phyloP scores from a whole-genome alignment of 495 filamentous ascomycete species.

The Xylaria palmicola region DNA sequence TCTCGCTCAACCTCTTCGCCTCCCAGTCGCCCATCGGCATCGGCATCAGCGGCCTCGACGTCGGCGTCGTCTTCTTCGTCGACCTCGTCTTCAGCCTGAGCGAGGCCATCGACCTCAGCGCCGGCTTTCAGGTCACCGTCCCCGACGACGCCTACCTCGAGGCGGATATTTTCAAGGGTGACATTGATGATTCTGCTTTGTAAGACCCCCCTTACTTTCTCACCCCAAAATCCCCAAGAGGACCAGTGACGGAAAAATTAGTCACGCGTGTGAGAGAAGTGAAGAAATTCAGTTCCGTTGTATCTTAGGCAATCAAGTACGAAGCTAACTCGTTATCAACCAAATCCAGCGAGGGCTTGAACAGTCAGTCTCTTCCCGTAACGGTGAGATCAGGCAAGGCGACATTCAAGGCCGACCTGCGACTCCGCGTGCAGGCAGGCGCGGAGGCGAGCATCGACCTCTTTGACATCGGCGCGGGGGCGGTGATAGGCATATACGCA shows the following conservation, averaged over 20 bases:
- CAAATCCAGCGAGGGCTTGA: conserved; percentile 27
- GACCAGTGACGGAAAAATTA: not conserved
- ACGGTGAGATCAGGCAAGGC: conserved; percentile 26
- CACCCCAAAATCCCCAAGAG: not conserved
- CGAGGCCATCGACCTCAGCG: conserved; percentile 31
- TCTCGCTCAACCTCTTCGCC: conserved; percentile 23
- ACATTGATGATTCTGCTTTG: conserved; percentile 32
- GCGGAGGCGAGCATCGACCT: conserved; percentile 23
- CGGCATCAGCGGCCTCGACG: conserved; percentile 21
- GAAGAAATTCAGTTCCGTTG: not conserved
- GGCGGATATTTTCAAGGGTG: conserved; percentile 28
- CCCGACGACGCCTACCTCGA: conserved; percentile 30
- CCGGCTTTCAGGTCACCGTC: conserved; percentile 34
- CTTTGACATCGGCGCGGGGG: conserved; percentile 32
- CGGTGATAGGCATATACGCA: conserved; percentile 33
- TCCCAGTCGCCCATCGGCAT: conserved; percentile 23
- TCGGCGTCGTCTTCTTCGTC: conserved; percentile 32
- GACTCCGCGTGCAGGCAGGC: conserved; percentile 33
- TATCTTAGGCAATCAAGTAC: not conserved
- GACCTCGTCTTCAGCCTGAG: conserved; percentile 35
- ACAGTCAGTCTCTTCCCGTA: conserved; percentile 28
- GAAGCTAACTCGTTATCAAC: not conserved
- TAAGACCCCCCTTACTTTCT: conserved; percentile 11
- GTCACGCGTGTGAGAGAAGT: not conserved
- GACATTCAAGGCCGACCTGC: conserved; percentile 34